Percentiles rank a stretch among this genome's conserved stretches.
phyloP scores from a whole-genome alignment of 2,329 filamentous ascomycete species.

The Madurella fahalii region DNA sequence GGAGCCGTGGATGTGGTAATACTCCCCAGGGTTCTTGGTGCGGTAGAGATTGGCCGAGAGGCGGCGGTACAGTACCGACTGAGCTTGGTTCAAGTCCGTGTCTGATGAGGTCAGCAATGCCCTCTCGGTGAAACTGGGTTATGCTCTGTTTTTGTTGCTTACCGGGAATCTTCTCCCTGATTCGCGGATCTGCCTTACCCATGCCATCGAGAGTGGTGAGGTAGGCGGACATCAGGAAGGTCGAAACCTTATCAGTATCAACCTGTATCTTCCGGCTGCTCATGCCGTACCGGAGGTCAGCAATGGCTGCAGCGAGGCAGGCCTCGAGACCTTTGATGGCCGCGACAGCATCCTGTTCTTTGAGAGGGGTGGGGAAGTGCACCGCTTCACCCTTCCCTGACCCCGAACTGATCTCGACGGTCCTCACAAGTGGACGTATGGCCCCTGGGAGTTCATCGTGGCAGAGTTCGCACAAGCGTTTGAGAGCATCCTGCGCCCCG shows the following conservation, averaged over 20 bases:
- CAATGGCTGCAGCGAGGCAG: constrained; percentile 55
- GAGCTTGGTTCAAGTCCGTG: constrained; percentile 66
- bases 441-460: constrained; percentile 31
- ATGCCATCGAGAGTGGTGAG: constrained; percentile 52
- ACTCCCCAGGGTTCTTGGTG: constrained; percentile 62
- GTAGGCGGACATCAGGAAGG: constrained; percentile 56
- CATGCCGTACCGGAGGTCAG: constrained; percentile 48
- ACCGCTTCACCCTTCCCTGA: constrained; percentile 30
- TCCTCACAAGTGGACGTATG: constrained; percentile 27
- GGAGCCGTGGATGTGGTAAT: constrained; percentile 73
- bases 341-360: constrained; percentile 37
- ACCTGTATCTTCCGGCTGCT: constrained; percentile 42
- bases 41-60: constrained; percentile 69
- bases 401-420: constrained; percentile 31
- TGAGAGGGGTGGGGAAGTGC: constrained; percentile 39
- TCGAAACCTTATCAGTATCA: constrained; percentile 49
- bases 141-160: constrained; percentile 13
- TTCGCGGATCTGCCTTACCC: constrained; percentile 43
- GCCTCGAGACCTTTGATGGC: constrained; percentile 58
- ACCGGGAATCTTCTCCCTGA: constrained; percentile 39
- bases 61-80: constrained; percentile 67
- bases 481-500: constrained; percentile 31
- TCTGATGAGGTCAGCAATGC: constrained; percentile 45
- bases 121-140: constrained; percentile 26
- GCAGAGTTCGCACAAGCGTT: constrained; percentile 26